Base-by-base conservation (phyloP, 768 basidiomycete species). In the Suillus fuscotomentosus region DNA sequence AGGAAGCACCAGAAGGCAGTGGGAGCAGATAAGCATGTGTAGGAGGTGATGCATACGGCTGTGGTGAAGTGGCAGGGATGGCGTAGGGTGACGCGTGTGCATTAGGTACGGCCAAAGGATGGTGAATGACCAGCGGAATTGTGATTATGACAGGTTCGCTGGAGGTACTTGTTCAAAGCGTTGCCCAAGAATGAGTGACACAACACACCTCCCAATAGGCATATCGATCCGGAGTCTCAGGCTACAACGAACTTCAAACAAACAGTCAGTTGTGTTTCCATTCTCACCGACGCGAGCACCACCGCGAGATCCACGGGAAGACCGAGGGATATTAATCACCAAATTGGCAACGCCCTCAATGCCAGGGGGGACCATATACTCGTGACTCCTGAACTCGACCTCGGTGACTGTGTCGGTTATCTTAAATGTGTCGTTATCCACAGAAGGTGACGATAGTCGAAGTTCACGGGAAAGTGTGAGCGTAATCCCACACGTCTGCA, bases 311-410 rank as follows among this genome's bases (percentile, higher is more conserved):
- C 88, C 86, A 61, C 88, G 80, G 0, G 90, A 86, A 64, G 81
- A 75, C 55, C 77, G 80, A 5, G 92, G 92, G n/a, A 93, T 85
- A 71, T 94, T 88, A 66, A 95, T 88, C 13, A 92, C 89, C 13
- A 95, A 82, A 69, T 84, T 86, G 1, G 92, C 92, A 2, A 93
- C 83, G 24, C 92, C 92, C 70, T 94, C 92, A 3, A 81, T 82
- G 20, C 90, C 90, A 1, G 91, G 90, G 9, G 82, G 82, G 38
- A 93, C 85, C 39, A 85, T 84, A 67, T 93, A 94, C 69, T 94
- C 92, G 36, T 83, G 81, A 3, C 90, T 91, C 45, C 84, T 84
- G 74, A 89, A 95, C 13, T 88, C 83, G 20, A 93, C 86, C 13
- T 83, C 86, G 3, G 85, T 83, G 34, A 91, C 76, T 0, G 86